These are phyloP conservation scores for Lithospermum erythrorhizon DNA, from an alignment of 257 asterid species.

Conservation along the genomic window DNA sequence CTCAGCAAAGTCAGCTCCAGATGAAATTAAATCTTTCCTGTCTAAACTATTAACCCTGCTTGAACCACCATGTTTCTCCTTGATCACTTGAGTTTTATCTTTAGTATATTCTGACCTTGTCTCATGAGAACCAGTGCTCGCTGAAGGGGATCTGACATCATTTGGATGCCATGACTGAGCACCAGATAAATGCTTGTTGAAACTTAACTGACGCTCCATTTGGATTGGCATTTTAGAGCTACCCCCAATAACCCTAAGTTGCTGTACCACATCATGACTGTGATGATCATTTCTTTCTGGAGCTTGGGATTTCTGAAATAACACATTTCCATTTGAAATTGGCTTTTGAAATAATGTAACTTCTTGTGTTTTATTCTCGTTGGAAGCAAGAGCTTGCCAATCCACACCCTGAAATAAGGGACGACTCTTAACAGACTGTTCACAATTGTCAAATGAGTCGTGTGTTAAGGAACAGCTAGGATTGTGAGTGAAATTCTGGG, in stretches of 20 bases:
- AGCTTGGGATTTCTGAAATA: constrained; percentile 40
- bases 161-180: constrained; percentile 16
- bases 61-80: constrained; percentile 43
- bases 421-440: constrained; percentile 83
- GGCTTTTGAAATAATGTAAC: constrained; percentile 36
- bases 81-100: constrained; percentile 31
- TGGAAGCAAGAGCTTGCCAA: constrained; percentile 83
- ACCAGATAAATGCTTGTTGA: constrained; percentile 32
- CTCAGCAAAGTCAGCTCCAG: constrained; percentile 62
- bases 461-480: constrained; percentile 92
- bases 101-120: constrained; percentile 42
- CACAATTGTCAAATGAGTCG: constrained; percentile 50
- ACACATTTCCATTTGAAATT: constrained; percentile 40
- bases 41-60: constrained; percentile 32
- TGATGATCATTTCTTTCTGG: constrained; percentile 44
- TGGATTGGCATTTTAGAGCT: constrained; percentile 43
- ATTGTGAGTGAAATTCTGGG: constrained; percentile 91
- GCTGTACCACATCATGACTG: constrained; percentile 38
- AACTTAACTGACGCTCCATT: constrained; percentile 51
- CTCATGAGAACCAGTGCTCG: constrained; percentile 47
- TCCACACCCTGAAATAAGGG: constrained; percentile 94
- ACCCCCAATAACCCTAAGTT: constrained; percentile 34
- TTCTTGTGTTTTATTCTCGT: constrained; percentile 57
- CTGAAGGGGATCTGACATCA: constrained; percentile 29
- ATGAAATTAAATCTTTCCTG: constrained; percentile 39